Evolutionary conservation across 768 basidiomycete species (phyloP).

Genomic region (Psilocybe cubensis): DNA sequence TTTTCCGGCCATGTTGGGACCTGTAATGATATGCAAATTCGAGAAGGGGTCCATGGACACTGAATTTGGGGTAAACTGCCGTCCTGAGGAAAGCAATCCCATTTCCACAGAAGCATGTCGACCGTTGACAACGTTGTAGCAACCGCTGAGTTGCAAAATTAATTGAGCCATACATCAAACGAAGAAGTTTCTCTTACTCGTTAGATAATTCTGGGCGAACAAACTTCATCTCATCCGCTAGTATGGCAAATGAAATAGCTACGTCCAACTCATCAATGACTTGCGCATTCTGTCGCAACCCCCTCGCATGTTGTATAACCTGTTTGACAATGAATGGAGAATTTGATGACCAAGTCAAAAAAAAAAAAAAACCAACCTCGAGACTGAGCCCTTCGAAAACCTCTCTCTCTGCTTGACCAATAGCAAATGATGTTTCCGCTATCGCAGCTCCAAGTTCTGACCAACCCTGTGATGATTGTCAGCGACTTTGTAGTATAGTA

Average conservation of each 20-base stretch:
- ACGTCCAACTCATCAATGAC: slow-evolving; percentile 91
- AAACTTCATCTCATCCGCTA: slow-evolving; percentile 80
- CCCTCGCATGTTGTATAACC: slow-evolving; percentile 62
- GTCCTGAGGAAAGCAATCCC: slow-evolving; percentile 72
- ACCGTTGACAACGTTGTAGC: slow-evolving; percentile 74
- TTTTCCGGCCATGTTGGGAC: slow-evolving; percentile 96
- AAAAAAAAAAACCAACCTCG: slow-evolving; percentile 48
- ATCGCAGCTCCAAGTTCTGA: slow-evolving; percentile 73
- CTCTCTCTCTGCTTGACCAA: slow-evolving; percentile 65
- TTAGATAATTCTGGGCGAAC: slow-evolving; percentile 71
- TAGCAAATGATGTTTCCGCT: slow-evolving; percentile 53
- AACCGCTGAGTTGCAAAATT: slow-evolving; percentile 19
- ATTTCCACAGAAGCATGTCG: slow-evolving; percentile 95
- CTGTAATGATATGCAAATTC: slow-evolving; percentile 83
- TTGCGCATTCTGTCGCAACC: slow-evolving; percentile 74
- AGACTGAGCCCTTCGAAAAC: slow-evolving; percentile 72
- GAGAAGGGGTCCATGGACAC: slow-evolving; percentile 61
- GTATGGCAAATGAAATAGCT: slow-evolving; percentile 74
- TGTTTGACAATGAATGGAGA: slow-evolving; percentile 26
- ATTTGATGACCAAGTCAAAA: neutral
- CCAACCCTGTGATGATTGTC: slow-evolving; percentile 63
- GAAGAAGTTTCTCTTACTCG: slow-evolving; percentile 50
- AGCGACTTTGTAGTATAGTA: neutral
- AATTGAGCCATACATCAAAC: neutral
- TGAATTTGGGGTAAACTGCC: slow-evolving; percentile 86